Percentiles rank a stretch among this genome's conserved stretches.
Conservation (phyloP, 176 grass and related monocot species). For the Musa schizocarpa region DNA sequence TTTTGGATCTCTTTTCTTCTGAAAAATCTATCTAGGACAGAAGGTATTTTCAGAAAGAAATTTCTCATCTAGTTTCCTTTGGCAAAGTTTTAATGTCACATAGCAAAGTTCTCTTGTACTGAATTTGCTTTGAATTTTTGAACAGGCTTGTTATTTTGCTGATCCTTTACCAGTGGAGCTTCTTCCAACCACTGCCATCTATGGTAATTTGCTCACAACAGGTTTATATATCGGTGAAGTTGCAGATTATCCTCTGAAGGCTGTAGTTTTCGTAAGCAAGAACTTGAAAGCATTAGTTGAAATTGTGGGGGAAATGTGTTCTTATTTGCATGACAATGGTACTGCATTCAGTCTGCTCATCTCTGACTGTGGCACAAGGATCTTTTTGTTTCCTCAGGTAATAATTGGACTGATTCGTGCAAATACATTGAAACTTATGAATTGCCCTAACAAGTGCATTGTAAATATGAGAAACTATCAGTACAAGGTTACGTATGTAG, state of each 20-base stretch:
- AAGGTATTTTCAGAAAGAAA: too few species aligned
- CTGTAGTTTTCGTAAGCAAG: conserved; percentile 42
- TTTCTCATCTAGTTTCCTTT: too few species aligned
- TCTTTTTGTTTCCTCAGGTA: conserved; percentile 63
- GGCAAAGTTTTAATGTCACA: too few species aligned
- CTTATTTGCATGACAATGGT: conserved; percentile 23
- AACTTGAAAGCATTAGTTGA: conserved; percentile 24
- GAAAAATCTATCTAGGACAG: too few species aligned
- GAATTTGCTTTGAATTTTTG: conserved; percentile 14
- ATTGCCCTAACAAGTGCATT: background rate
- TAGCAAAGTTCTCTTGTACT: background rate
- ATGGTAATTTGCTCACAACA: conserved; percentile 23
- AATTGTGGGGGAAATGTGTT: conserved; percentile 34
- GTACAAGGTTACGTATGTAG: too few species aligned
- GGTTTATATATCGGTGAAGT: conserved; percentile 34
- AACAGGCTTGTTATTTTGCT: conserved; percentile 62
- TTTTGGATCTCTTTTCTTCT: too few species aligned
- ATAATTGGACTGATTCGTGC: background rate
- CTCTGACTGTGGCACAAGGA: conserved; percentile 36
- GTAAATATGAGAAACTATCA: too few species aligned
- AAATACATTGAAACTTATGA: background rate
- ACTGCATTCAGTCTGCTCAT: conserved; percentile 43
- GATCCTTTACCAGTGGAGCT: conserved; percentile 58
- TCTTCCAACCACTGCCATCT: conserved; percentile 28
- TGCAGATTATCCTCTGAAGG: conserved; percentile 51